A percentile compares a stretch with the other conserved stretches of the same genome.
Conservation (phyloP, 2,329 filamentous ascomycete species). For the Fusarium sp. region DNA sequence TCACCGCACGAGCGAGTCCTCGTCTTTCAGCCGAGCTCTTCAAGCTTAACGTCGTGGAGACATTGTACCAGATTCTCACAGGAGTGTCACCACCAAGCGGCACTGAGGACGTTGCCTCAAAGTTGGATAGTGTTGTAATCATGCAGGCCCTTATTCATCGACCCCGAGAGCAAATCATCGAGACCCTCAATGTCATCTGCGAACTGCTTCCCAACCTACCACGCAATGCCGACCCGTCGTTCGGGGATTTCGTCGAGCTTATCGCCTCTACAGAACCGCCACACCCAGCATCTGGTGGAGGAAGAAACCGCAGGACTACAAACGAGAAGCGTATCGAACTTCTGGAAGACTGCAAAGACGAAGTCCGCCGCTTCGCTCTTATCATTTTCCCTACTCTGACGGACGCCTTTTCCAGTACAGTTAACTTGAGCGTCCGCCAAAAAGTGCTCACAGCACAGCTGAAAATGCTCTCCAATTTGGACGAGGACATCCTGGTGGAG, state of each 20-base stretch:
- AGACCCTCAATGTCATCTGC: constrained; percentile 97
- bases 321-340: constrained; percentile 87
- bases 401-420: constrained; percentile 96
- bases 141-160: constrained; percentile 99
- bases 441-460: constrained; percentile 96
- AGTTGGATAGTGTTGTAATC: constrained; percentile 95
- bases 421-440: constrained; percentile 92
- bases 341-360: constrained; percentile 82
- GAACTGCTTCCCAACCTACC: constrained; percentile 86
- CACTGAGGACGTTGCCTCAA: constrained; percentile 80
- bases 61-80: constrained; percentile 95
- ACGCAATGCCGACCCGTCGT: constrained; percentile 59
- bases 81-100: constrained; percentile 91
- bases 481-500: constrained; percentile 84
- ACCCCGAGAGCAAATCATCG: constrained; percentile 94
- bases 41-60: constrained; percentile 97
- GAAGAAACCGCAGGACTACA: constrained; percentile 58
- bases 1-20: constrained; percentile 89
- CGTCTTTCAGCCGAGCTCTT: constrained; percentile 88
- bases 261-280: constrained; percentile 54
- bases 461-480: constrained; percentile 98
- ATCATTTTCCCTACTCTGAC: constrained; percentile 95
- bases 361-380: constrained; percentile 91
- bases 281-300: constrained; percentile 52
- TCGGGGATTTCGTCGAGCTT: constrained; percentile 59